Percentiles rank a stretch among this genome's conserved stretches.
These are phyloP conservation scores for Cinnamomum micranthum DNA, from an alignment of 164 flowering plant genomes.

Conservation along the genomic window DNA sequence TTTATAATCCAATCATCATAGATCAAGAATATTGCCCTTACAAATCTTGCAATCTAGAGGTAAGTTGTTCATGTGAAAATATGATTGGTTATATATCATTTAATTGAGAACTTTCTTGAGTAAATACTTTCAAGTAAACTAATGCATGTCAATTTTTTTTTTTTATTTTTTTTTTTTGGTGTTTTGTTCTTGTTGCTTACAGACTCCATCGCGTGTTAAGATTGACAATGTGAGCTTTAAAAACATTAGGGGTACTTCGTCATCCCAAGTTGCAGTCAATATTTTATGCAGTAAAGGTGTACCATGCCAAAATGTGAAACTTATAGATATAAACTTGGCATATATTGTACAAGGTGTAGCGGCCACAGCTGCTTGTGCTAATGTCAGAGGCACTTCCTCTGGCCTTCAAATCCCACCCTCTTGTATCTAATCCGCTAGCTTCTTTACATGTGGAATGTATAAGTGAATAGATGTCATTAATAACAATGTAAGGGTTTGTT, in stretches of 20 bases:
- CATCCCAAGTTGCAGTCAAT: slow-evolving; percentile 18
- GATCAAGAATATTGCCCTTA: slow-evolving; percentile 56
- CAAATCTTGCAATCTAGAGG: slow-evolving; percentile 13
- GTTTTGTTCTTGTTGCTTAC: not conserved
- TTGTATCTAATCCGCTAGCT: slow-evolving; percentile 1
- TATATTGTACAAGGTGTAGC: slow-evolving; percentile 16
- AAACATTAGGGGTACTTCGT: slow-evolving; percentile 25
- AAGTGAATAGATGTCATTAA: too few species aligned
- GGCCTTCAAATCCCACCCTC: slow-evolving; percentile 8
- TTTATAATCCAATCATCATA: slow-evolving; percentile 64
- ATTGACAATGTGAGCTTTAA: slow-evolving; percentile 20
- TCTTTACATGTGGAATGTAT: not conserved
- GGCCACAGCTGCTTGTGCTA: slow-evolving; percentile 30
- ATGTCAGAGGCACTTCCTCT: slow-evolving; percentile 21
- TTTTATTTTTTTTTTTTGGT: too few species aligned
- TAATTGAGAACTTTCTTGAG: too few species aligned
- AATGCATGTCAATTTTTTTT: not conserved
- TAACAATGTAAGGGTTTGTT: not conserved
- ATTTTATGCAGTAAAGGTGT: slow-evolving; percentile 19
- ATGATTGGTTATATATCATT: not conserved
- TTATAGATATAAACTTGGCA: slow-evolving; percentile 21
- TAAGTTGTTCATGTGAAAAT: not conserved
- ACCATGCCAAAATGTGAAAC: slow-evolving; percentile 22
- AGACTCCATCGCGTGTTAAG: slow-evolving; percentile 24
- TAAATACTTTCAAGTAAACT: not conserved